Percentiles rank a stretch among this genome's conserved stretches.
These are phyloP conservation scores for Seiridium unicorne DNA, from an alignment of 2,329 filamentous ascomycete genomes.

Conservation along the genomic window DNA sequence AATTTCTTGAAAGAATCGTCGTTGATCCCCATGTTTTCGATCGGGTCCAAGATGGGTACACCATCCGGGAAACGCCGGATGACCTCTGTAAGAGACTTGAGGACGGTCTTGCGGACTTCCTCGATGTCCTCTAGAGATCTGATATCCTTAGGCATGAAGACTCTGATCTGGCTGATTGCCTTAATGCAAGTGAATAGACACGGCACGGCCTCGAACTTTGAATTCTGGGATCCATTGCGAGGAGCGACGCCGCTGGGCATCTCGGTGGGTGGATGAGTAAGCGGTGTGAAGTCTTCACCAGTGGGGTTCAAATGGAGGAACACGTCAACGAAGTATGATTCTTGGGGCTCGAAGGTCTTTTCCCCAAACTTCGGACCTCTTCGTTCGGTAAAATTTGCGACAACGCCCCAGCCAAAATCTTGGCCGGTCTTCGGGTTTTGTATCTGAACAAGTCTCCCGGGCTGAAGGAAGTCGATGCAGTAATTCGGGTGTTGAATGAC, in stretches of 20 bases:
- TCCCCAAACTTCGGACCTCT: constrained; percentile 65
- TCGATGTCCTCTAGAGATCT: constrained; percentile 63
- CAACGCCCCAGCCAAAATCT: constrained; percentile 94
- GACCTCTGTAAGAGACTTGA: constrained; percentile 73
- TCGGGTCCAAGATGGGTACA: constrained; percentile 82
- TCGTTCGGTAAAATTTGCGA: constrained; percentile 71
- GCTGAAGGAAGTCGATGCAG: constrained; percentile 79
- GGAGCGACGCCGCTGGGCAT: constrained; percentile 66
- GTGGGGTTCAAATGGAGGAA: constrained; percentile 61
- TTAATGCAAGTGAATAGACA: constrained; percentile 84
- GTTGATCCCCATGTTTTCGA: constrained; percentile 93
- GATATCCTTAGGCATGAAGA: constrained; percentile 80
- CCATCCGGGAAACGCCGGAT: constrained; percentile 89
- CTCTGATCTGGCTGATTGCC: constrained; percentile 76
- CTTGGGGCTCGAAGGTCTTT: constrained; percentile 69
- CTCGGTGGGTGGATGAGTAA: constrained; percentile 35
- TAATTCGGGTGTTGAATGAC: constrained; percentile 92
- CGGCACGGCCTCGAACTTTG: constrained; percentile 79
- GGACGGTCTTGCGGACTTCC: constrained; percentile 65
- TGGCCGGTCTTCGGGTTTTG: constrained; percentile 66
- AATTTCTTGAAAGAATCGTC: constrained; percentile 94
- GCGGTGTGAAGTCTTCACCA: constrained; percentile 42
- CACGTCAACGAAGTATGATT: constrained; percentile 81
- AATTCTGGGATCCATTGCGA: constrained; percentile 59
- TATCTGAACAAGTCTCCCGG: constrained; percentile 84